These are phyloP conservation scores for Tylopilus cervinicoccineus DNA, from an alignment of 768 basidiomycete species.

Conservation along the genomic window DNA sequence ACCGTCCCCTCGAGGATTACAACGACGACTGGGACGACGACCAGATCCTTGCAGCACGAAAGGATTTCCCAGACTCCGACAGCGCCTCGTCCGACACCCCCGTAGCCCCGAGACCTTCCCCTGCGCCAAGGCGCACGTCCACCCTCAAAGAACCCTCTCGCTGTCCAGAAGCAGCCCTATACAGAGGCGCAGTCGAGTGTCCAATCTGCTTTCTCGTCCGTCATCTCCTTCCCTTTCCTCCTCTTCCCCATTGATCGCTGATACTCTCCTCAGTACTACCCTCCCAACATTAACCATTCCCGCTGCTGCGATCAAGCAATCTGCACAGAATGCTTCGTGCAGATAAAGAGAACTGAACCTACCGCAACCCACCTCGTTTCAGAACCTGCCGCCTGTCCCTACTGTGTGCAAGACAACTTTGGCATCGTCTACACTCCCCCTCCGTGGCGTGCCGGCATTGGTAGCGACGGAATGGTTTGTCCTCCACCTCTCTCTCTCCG, in stretches of 20 bases:
- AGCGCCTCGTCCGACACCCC: slow-evolving; percentile 36
- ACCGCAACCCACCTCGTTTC: slow-evolving; percentile 93
- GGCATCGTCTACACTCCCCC: slow-evolving; percentile 87
- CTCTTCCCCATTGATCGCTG: slow-evolving; percentile 12
- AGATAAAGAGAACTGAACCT: slow-evolving; percentile 95
- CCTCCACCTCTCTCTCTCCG: not conserved
- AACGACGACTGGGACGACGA: slow-evolving; percentile 87
- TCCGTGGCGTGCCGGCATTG: slow-evolving; percentile 75
- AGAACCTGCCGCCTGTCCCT: slow-evolving; percentile 96
- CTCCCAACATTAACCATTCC: slow-evolving; percentile 94
- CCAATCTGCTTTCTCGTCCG: slow-evolving; percentile 96
- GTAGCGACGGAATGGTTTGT: slow-evolving; percentile 67
- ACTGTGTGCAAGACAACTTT: slow-evolving; percentile 97
- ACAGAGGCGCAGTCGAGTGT: slow-evolving; percentile 86
- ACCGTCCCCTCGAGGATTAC: slow-evolving; percentile 93
- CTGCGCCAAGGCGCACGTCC: slow-evolving; percentile 49
- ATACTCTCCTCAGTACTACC: slow-evolving; percentile 75
- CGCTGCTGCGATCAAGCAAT: slow-evolving; percentile 98
- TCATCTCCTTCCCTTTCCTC: slow-evolving; percentile 26
- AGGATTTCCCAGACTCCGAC: slow-evolving; percentile 56
- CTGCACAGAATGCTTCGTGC: slow-evolving; percentile 98
- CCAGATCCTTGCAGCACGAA: slow-evolving; percentile 77
- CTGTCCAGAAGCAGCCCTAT: slow-evolving; percentile 72
- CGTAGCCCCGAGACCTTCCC: slow-evolving; percentile 26
- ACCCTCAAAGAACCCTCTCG: slow-evolving; percentile 61